Evolutionary conservation across 176 grass and related monocot genomes (phyloP).

Genomic region (Carex pumila): DNA sequence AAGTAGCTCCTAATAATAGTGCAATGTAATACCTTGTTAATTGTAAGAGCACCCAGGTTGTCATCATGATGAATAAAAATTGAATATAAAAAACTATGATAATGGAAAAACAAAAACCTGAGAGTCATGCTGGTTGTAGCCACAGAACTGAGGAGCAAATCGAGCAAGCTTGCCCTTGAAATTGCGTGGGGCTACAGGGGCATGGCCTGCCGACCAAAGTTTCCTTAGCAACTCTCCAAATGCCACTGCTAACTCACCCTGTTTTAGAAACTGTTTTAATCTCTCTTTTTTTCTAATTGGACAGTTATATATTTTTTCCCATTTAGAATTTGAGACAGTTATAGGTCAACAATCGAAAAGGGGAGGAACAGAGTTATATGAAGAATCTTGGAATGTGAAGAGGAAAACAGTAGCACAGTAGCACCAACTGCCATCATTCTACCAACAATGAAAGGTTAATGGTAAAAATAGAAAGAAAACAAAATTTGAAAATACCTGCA

Average conservation of each 20-base stretch:
- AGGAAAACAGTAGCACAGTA: conserved; percentile 2
- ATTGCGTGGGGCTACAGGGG: conserved; percentile 71
- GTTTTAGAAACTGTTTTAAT: neutral
- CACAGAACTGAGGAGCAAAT: conserved; percentile 96
- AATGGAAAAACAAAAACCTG: conserved; percentile 47
- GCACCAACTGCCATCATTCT: neutral
- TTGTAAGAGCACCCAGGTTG: neutral
- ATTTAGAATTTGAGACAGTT: neutral
- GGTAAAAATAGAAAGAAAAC: neutral
- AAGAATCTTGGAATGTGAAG: neutral
- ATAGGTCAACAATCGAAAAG: neutral
- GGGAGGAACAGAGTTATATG: neutral
- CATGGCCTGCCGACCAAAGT: conserved; percentile 70
- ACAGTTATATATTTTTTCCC: too few species aligned
- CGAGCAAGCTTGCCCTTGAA: conserved; percentile 90
- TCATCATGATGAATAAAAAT: neutral
- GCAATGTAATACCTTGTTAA: conserved; percentile 5
- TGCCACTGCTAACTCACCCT: conserved; percentile 93
- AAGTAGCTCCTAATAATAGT: conserved; percentile 71
- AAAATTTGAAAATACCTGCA: conserved; percentile 50
- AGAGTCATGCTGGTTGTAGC: conserved; percentile 99
- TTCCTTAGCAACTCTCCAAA: conserved; percentile 88
- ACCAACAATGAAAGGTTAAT: neutral
- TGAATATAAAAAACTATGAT: neutral
- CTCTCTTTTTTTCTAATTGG: neutral